Base-by-base conservation (phyloP, 1,284 basidiomycete species). In the Meira nashicola region DNA sequence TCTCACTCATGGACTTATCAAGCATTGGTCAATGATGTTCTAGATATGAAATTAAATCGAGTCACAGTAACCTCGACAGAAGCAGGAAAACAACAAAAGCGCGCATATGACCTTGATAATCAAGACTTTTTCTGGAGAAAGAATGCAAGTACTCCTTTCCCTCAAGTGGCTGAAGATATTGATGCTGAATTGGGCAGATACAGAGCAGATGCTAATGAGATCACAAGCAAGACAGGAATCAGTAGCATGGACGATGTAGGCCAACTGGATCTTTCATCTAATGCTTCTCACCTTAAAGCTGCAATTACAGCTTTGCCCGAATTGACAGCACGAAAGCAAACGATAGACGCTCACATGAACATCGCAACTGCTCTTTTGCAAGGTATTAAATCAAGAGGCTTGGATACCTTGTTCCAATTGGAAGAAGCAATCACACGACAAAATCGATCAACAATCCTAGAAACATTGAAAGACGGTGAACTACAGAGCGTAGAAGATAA, bases 1-100 rank as follows among this genome's bases (percentile, higher is more conserved):
- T 89, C 90, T 1, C 95, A 99, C 77, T 93, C 92, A 1, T 99
- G 95, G 95, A 98, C 95, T 33, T 99, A 99, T 74, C 95, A 99
- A 80, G 92, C 95, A 0, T 86, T 99, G 19, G 90, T 97, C 0
- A 94, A 94, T 51, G 95, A 99, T 76, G 97, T 96, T 62, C 85
- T 99, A 33, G 90, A 95, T 59, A 92, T 98, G 83, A 94, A 92
- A 79, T 84, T 99, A 15, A 98, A 98, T 79, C 87, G 94, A 11
- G 93, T 98, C 15, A 87, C 90, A 0, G 87, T 98, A 21, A 58
- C 82, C 80, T 79, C 82, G 14, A 82, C 82, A n/a, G 83, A 84
- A 62, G 80, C 79, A 60, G 83, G 83, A 37, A 79, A 80, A 50
- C 57, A 60, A 1, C 69, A 67, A 54, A 69, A 71, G 48, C 67